Evolutionary conservation across 495 filamentous ascomycete genomes (phyloP).

Genomic region (Talaromyces adpressus): DNA sequence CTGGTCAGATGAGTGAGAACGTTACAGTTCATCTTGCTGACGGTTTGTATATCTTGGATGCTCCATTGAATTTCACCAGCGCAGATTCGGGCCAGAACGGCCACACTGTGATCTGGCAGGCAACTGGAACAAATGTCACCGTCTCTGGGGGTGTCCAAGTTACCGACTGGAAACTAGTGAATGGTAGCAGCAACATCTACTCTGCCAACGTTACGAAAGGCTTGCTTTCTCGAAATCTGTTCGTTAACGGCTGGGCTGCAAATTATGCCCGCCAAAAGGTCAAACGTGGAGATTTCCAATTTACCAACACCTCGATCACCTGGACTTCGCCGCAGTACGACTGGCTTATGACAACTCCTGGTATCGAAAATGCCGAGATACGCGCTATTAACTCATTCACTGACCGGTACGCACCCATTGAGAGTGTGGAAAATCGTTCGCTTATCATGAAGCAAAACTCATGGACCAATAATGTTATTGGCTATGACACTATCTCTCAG

Average conservation of each 20-base stretch:
- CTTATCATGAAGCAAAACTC: neutral
- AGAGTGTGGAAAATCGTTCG: neutral
- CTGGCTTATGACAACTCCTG: neutral
- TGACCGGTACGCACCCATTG: neutral
- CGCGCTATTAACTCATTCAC: neutral
- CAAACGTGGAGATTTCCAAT: neutral
- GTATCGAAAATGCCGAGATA: neutral
- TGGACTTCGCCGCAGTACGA: neutral
- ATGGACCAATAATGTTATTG: neutral
- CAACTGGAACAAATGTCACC: neutral
- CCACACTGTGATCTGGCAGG: neutral
- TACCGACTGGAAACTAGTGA: neutral
- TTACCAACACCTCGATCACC: conserved; percentile 1
- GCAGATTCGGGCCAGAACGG: neutral
- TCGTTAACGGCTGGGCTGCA: neutral
- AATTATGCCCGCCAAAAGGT: neutral
- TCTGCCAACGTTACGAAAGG: neutral
- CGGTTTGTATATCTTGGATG: neutral
- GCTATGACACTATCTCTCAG: neutral
- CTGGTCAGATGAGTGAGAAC: neutral
- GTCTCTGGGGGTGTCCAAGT: neutral
- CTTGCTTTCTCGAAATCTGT: neutral
- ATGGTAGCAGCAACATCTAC: neutral
- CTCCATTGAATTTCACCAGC: neutral
- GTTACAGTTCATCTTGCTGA: neutral